Conservation (phyloP, 2,329 filamentous ascomycete genomes). For the Pseudocercospora eumusae region DNA sequence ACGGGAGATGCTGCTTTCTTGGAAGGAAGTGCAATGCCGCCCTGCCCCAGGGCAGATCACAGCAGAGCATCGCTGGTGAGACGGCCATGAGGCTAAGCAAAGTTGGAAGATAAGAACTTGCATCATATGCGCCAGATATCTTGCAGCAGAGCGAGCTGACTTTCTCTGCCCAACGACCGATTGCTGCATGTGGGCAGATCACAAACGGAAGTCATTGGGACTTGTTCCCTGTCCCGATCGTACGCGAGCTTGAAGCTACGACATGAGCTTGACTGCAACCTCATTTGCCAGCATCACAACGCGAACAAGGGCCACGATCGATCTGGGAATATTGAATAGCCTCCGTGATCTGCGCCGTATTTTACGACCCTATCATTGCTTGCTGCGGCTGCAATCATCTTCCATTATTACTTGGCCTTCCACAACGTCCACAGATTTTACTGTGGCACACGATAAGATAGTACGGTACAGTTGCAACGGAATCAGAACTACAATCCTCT, state of each 20-base stretch:
- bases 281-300: background rate
- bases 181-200: background rate
- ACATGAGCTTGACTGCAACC: conserved; percentile 8
- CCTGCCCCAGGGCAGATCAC: no score
- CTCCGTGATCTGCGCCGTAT: background rate
- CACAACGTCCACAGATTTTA: background rate
- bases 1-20: no score
- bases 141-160: background rate
- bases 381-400: background rate
- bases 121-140: background rate
- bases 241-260: conserved; percentile 3
- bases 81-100: background rate
- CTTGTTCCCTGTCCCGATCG: background rate
- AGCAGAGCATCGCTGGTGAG: background rate
- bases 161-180: background rate
- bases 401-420: background rate
- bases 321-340: background rate
- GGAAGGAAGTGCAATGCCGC: no score
- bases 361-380: background rate
- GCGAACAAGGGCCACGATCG: background rate
- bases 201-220: background rate
- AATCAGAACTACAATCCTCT: background rate
- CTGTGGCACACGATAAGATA: background rate
- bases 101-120: background rate
- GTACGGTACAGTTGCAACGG: background rate